Base-by-base conservation (phyloP, 1,139 yeast genomes). In the Petasospora rhodanensis region DNA sequence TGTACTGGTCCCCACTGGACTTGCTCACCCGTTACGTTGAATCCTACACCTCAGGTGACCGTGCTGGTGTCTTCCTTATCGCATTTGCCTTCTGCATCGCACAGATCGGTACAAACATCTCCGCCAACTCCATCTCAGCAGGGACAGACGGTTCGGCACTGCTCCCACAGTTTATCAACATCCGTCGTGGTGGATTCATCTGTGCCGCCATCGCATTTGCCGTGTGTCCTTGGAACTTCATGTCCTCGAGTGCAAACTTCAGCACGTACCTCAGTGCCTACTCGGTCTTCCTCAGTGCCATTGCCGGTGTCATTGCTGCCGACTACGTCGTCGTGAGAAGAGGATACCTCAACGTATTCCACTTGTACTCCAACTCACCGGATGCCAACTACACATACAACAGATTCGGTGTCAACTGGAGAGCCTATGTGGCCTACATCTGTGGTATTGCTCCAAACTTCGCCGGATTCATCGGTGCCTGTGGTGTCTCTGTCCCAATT, bases 131-230 rank as follows among this genome's bases (percentile, higher is more conserved):
- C 5, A 67, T 87, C 37, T 79, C 94, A 5, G 91, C 91, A 32
- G 96, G 95, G 52, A 86, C 95, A 5, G 96, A 87, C 61, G 75
- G 85, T 63, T 75, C 95, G 12, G 94, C 95, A 1, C 56, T 87
- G 43, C 57, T 84, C 28, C 96, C 96, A 18, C 67, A 79, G 37
- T 85, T 66, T 59, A 64, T 87, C 53, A 85, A 80, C 61, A 86
- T 86, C 51, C 43, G 94, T 58, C 76, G 96, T 45, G 85, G 85
- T 49, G 80, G 87, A 5, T 81, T 76, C 52, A 62, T 87, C 34
- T 85, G 95, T 66, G 95, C 95, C 0, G 59, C 66, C 6, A 61
- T 86, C 45, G 93, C 93, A 0, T 71, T 82, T 43, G 75, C 79
- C 35, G 79, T 86, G 45, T 82, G 89, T 54, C 96, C 96, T 34